A percentile compares a stretch with the other conserved stretches of the same genome.
phyloP scores from a whole-genome alignment of 148 eudicot species.

The Silene latifolia region DNA sequence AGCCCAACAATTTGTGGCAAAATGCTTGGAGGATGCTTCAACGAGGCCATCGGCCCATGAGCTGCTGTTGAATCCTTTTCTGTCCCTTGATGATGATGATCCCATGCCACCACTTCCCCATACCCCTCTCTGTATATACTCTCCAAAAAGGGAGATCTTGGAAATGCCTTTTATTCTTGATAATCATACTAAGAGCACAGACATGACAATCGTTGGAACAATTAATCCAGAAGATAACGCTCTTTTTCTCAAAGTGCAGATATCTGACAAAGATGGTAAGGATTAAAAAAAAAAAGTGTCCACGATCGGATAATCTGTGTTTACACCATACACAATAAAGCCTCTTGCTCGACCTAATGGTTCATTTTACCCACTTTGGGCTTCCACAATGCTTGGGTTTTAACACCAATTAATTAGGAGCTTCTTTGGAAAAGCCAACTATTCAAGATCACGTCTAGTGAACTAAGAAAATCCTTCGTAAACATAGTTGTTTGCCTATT shows the following conservation, averaged over 20 bases:
- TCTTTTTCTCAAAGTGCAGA: constrained; percentile 63
- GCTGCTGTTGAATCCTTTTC: constrained; percentile 64
- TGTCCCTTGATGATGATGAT: constrained; percentile 32
- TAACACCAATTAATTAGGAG: too few relatives aligned
- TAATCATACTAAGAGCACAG: constrained; percentile 31
- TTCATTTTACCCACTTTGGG: too few relatives aligned
- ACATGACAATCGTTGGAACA: constrained; percentile 76
- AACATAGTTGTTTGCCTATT: too few relatives aligned
- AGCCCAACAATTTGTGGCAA: constrained; percentile 61
- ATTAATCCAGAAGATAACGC: constrained; percentile 55
- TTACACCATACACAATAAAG: not conserved
- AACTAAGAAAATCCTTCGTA: too few relatives aligned
- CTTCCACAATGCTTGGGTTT: too few relatives aligned
- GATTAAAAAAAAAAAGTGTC: not conserved
- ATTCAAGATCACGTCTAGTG: too few relatives aligned
- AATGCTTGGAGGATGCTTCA: constrained; percentile 60
- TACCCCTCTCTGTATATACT: constrained; percentile 22
- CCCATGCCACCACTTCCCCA: constrained; percentile 10
- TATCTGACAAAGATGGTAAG: constrained; percentile 57
- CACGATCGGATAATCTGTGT: not conserved
- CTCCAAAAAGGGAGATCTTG: constrained; percentile 16
- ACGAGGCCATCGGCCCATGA: constrained; percentile 61
- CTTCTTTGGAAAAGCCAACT: too few relatives aligned
- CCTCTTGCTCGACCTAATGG: not conserved
- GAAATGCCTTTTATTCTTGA: constrained; percentile 29